A percentile compares a stretch with the other conserved stretches of the same genome.
phyloP scores from a whole-genome alignment of 2,329 filamentous ascomycete species.

The Colletotrichum graminicola region DNA sequence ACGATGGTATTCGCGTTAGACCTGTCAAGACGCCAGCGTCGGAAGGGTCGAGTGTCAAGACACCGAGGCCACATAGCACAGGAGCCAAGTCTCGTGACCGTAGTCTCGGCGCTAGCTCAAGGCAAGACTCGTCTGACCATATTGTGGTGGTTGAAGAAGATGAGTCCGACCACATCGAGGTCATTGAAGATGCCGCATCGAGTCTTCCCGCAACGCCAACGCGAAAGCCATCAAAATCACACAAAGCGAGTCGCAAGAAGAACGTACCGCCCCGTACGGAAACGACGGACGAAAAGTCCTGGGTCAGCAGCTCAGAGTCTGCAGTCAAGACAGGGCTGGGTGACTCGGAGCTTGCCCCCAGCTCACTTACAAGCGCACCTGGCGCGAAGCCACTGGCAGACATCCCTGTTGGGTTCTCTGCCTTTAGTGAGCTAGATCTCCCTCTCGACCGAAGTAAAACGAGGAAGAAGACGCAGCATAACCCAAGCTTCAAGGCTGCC shows the following conservation, averaged over 20 bases:
- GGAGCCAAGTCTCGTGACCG: constrained; percentile 39
- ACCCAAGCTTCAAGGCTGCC: constrained; percentile 69
- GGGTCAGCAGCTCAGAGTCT: constrained; percentile 47
- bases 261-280: constrained; percentile 17
- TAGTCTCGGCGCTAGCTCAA: constrained; percentile 44
- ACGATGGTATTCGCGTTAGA: constrained; percentile 52
- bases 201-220: constrained; percentile 56
- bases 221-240: constrained; percentile 34
- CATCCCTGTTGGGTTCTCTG: constrained; percentile 73
- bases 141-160: constrained; percentile 47
- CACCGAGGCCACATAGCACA: constrained; percentile 46
- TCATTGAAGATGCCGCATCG: constrained; percentile 52
- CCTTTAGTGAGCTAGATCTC: constrained; percentile 74
- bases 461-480: constrained; percentile 63
- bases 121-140: constrained; percentile 46
- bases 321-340: constrained; percentile 38
- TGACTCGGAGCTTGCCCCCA: constrained; percentile 56
- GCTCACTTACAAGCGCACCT: constrained; percentile 46
- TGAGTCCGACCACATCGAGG: constrained; percentile 47
- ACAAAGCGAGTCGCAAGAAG: constrained; percentile 35
- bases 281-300: constrained; percentile 46
- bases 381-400: constrained; percentile 68
- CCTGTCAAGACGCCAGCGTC: constrained; percentile 41
- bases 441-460: constrained; percentile 58
- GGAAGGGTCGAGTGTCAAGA: constrained; percentile 27